Evolutionary conservation across 73 alveolate genomes (phyloP), one percentile per base, ranked within the genome.

Genomic region (Durusdinium trenchii): DNA sequence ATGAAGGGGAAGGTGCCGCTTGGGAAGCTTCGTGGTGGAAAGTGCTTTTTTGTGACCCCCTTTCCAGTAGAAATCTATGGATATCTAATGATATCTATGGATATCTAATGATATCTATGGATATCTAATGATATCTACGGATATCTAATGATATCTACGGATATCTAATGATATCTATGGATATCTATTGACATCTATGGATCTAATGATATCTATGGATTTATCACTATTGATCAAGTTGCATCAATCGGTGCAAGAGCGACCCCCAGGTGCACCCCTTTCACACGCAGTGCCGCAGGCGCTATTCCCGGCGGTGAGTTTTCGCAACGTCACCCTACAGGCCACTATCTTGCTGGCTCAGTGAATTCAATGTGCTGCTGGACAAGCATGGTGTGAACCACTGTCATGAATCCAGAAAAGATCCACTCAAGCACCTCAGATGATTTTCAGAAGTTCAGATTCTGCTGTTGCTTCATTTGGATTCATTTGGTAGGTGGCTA

Each of bases 271-370:
- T 60, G n/a, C 73, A 60, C n/a, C 73, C 30, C 73, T 60, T 60
- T 60, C n/a, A 32, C n/a, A 23, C 73, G 30, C n/a, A n/a, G 64
- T 54, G 28, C 64, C 28, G 18, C 73, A 90, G 97, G 97, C 97
- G 50, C 52, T 90, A 2, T 90, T 90, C 61, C 97, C 97, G 12
- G 86, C 97, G 57, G 78, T 90, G 87, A 90, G 86, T 23, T 90
- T 90, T 47, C 97, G 97, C 97, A 90, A 90, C 54, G 97, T 90
- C 57, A 90, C 97, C 76, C 28, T 90, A 75, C 97, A 90, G 97
- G 97, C 87, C 32, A 36, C n/a, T 3, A 9, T 69, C 38, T 30
- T 12, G 52, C 57, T 38, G 57, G 57, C 23, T 42, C 18, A 32
- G 12, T 57, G 12, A 12, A 57, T 57, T 57, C 23, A 23, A 16